phyloP scores from a whole-genome alignment of 148 eudicot genomes.

The Cornus florida region DNA sequence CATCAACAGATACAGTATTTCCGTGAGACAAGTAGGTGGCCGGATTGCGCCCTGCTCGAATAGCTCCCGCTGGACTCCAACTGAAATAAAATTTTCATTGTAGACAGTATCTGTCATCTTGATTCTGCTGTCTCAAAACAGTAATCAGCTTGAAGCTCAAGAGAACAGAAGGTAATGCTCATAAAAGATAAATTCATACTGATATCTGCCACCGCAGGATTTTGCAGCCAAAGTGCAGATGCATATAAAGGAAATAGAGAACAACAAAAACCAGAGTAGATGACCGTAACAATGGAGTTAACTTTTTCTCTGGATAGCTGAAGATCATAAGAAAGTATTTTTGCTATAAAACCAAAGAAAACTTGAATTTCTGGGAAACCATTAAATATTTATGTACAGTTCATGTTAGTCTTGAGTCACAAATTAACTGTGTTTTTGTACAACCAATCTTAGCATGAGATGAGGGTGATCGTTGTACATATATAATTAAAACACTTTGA shows the following conservation, averaged over 20 bases:
- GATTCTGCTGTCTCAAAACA: neutral
- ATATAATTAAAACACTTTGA: neutral
- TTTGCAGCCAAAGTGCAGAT: neutral
- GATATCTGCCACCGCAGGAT: neutral
- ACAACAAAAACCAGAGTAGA: neutral
- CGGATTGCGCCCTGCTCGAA: slow-evolving; percentile 87
- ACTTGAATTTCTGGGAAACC: neutral
- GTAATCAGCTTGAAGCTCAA: neutral
- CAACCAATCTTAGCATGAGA: neutral
- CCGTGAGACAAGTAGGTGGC: slow-evolving; percentile 79
- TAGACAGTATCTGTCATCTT: neutral
- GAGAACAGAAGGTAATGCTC: slow-evolving; percentile 7
- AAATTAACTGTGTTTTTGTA: neutral
- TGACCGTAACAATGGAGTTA: neutral
- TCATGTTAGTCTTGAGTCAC: neutral
- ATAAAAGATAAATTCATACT: neutral
- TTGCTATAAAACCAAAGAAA: neutral
- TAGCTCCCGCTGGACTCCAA: slow-evolving; percentile 98
- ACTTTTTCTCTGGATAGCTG: neutral
- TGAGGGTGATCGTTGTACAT: neutral
- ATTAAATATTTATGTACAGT: neutral
- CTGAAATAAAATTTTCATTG: slow-evolving; percentile 32
- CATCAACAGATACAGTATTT: slow-evolving; percentile 63
- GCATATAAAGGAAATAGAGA: slow-evolving; percentile 1
- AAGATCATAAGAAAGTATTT: neutral